Base-by-base conservation (phyloP, 106 monocot genomes). In the Narthecium ossifragum region DNA sequence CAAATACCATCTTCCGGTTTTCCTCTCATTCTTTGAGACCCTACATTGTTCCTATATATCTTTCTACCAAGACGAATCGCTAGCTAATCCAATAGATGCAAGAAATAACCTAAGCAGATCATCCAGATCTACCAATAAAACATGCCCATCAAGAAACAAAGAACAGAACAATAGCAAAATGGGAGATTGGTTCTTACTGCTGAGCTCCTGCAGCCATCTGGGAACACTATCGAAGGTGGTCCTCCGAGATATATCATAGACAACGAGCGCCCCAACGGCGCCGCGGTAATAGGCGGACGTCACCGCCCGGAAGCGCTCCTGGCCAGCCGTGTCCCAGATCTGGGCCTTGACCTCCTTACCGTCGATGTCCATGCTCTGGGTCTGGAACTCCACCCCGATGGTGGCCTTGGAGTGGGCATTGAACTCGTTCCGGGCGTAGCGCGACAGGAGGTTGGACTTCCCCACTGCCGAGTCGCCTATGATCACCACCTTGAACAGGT, bases 241-340 rank as follows among this genome's bases (percentile, higher is more conserved):
- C 26, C 69, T 64, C 46, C 87, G 78, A 26, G 87, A 70, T 53
- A 88, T 83, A 53, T 83, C 87, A 57, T 87, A 87, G 60, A 87
- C 87, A 27, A 87, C 29, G 53, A 87, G 78, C 8, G 82, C 82
- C 1, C 87, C 87, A 25, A 87, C 78, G 17, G 87, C 87, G 1
- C 74, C 74, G 10, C 74, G 74, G 62, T 80, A 80, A 57, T 77
- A 77, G 17, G 77, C 77, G 14, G 77, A 70, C 14, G 77, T 77
- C 31, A 77, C 77, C 22, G 77, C 77, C 27, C 70, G 57, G 55
- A 69, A 67, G 20, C 75, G 38, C 69, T 86, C 86, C 71, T 86
- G 86, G 51, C 86, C 86, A 20, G 86, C 86, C 33, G 86, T 86
- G 68, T 86, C 86, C 86, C 86, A 86, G 75, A 86, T 86, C 81